These are phyloP conservation scores for Amorphotheca resinae DNA, from an alignment of 495 filamentous ascomycete species.

Conservation along the genomic window DNA sequence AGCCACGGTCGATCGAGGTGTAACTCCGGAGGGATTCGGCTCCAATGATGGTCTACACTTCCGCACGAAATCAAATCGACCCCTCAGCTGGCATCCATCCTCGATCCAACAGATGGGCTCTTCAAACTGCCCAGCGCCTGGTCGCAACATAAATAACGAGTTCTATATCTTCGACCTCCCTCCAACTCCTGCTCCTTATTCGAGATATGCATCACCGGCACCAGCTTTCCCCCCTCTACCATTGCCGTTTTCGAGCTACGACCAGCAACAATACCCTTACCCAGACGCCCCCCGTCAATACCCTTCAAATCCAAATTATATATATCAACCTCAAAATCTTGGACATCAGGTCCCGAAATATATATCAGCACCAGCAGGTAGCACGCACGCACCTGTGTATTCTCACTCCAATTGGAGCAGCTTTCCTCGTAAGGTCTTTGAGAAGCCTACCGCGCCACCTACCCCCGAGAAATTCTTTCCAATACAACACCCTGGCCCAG, in stretches of 20 bases:
- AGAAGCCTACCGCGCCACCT: conserved; percentile 36
- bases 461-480: conserved; percentile 48
- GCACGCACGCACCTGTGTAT: conserved; percentile 19
- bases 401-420: conserved; percentile 29
- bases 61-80: conserved; percentile 29
- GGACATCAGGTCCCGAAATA: neutral
- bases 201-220: conserved; percentile 16
- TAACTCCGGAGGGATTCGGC: conserved; percentile 22
- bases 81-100: conserved; percentile 61
- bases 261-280: conserved; percentile 12
- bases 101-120: conserved; percentile 27
- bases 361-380: conserved; percentile 1
- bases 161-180: conserved; percentile 12
- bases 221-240: conserved; percentile 16
- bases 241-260: conserved; percentile 11
- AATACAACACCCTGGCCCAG: conserved; percentile 30
- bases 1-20: conserved; percentile 23
- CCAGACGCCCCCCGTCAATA: neutral
- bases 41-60: conserved; percentile 22
- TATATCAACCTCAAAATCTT: neutral
- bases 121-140: conserved; percentile 12
- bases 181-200: conserved; percentile 15
- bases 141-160: conserved; percentile 4
- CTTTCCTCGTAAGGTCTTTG: conserved; percentile 26
- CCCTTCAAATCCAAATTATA: conserved; percentile 1